phyloP scores from a whole-genome alignment of 257 asterid species.

The Schizonepeta tenuifolia region DNA sequence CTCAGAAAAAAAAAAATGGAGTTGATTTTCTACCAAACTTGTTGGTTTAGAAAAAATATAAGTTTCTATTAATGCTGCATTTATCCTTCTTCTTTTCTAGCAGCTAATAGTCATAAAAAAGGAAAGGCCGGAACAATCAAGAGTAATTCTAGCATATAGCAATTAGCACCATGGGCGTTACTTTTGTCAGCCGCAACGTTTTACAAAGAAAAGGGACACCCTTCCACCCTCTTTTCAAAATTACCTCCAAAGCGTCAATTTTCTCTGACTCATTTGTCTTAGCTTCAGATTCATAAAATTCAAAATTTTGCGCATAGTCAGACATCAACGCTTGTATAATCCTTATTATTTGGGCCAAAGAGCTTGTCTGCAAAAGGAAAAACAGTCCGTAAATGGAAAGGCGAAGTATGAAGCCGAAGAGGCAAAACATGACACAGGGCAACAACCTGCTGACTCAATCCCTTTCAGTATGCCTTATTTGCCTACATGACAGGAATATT shows the following conservation, averaged over 20 bases:
- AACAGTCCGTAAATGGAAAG: conserved; percentile 11
- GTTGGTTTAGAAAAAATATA: background rate
- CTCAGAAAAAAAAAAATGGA: background rate
- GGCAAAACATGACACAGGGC: conserved; percentile 27
- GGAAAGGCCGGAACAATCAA: conserved; percentile 8
- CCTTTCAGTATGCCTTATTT: background rate
- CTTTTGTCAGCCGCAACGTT: conserved; percentile 1
- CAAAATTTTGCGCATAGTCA: conserved; percentile 67
- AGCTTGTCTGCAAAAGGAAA: conserved; percentile 60
- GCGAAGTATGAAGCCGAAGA: conserved; percentile 7
- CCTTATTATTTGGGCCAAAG: conserved; percentile 68
- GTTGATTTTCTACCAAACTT: conserved; percentile 22
- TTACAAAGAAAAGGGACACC: background rate
- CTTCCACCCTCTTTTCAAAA: background rate
- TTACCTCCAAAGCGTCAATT: conserved; percentile 95
- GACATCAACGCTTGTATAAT: conserved; percentile 60
- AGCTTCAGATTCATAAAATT: conserved; percentile 64
- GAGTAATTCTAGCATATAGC: conserved; percentile 7
- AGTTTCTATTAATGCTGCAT: conserved; percentile 4
- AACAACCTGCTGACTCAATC: conserved; percentile 12
- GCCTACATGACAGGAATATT: background rate
- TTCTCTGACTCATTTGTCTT: conserved; percentile 71
- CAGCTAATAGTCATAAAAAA: conserved; percentile 1
- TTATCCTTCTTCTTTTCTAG: conserved; percentile 12
- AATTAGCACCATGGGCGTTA: conserved; percentile 7